phyloP scores from a whole-genome alignment of 2,329 filamentous ascomycete genomes.

The Pseudogymnoascus sp. region DNA sequence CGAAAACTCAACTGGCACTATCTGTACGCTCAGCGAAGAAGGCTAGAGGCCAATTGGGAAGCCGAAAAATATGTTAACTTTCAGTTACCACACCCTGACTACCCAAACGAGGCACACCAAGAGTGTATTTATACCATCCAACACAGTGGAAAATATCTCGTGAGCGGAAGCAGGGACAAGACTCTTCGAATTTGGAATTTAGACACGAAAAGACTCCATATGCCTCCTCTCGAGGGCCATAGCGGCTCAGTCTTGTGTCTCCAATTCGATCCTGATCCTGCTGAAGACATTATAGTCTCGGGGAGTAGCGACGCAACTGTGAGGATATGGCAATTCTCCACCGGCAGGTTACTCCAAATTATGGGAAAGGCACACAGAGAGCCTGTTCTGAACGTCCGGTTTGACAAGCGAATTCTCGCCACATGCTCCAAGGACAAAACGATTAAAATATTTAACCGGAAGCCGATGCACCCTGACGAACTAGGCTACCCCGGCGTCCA shows the following conservation, averaged over 20 bases:
- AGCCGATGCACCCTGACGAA: conserved; percentile 54
- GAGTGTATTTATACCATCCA: conserved; percentile 96
- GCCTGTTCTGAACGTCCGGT: conserved; percentile 87
- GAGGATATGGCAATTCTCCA: conserved; percentile 90
- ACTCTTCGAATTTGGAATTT: conserved; percentile 88
- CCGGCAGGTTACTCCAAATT: conserved; percentile 71
- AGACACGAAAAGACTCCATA: conserved; percentile 67
- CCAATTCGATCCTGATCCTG: conserved; percentile 82
- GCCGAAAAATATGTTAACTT: conserved; percentile 76
- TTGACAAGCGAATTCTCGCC: conserved; percentile 83
- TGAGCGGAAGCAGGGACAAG: conserved; percentile 86
- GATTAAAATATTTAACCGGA: conserved; percentile 92
- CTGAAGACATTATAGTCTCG: conserved; percentile 88
- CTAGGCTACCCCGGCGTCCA: conserved; percentile 41
- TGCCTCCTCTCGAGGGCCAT: conserved; percentile 69
- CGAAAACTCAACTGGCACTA: conserved; percentile 83
- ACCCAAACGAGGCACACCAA: conserved; percentile 73
- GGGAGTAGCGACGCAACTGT: conserved; percentile 89
- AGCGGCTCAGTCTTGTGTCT: conserved; percentile 83
- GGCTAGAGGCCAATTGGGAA: conserved; percentile 87
- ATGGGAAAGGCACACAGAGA: conserved; percentile 74
- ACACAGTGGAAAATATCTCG: conserved; percentile 75
- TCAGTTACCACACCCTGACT: conserved; percentile 76
- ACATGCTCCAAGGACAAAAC: conserved; percentile 97
- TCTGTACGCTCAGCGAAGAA: conserved; percentile 78